Evolutionary conservation across 164 flowering plant species (phyloP).

Genomic region (Protea cynaroides): DNA sequence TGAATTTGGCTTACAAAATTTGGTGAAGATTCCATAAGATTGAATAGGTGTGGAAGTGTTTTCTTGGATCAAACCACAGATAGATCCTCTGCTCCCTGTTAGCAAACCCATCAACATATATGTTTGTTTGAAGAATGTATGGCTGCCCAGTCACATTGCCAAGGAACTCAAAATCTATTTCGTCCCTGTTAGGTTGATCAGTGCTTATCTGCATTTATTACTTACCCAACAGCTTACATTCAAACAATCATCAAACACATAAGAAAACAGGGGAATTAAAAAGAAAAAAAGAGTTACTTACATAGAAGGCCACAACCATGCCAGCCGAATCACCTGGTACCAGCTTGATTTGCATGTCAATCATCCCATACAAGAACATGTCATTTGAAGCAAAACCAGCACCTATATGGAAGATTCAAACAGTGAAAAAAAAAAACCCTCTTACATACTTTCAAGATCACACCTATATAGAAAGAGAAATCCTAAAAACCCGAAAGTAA

Average conservation of each 20-base stretch:
- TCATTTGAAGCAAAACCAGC: slow-evolving; percentile 72
- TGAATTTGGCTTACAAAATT: slow-evolving; percentile 57
- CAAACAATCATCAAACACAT: not conserved
- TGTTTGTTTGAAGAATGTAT: slow-evolving; percentile 73
- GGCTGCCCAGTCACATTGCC: slow-evolving; percentile 78
- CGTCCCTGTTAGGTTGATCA: slow-evolving; percentile 69
- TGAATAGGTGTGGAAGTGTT: slow-evolving; percentile 80
- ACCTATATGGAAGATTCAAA: slow-evolving; percentile 31
- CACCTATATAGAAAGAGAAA: too few relatives aligned
- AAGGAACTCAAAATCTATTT: slow-evolving; percentile 82
- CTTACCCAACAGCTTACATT: not conserved
- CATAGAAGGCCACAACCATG: slow-evolving; percentile 78
- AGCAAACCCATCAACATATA: slow-evolving; percentile 68
- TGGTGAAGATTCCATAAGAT: slow-evolving; percentile 81
- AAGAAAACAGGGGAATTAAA: not conserved
- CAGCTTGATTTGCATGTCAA: slow-evolving; percentile 83
- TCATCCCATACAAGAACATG: slow-evolving; percentile 74
- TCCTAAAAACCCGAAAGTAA: too few relatives aligned
- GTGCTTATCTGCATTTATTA: slow-evolving; percentile 57
- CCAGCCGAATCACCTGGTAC: slow-evolving; percentile 81
- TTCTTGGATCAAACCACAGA: slow-evolving; percentile 91
- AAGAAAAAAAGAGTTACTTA: slow-evolving; percentile 18
- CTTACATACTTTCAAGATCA: too few relatives aligned
- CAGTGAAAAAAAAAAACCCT: too few relatives aligned
- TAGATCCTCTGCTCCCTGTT: slow-evolving; percentile 70